Conservation (phyloP, 2,329 filamentous ascomycete species). For the Sordariomycetes sp. region DNA sequence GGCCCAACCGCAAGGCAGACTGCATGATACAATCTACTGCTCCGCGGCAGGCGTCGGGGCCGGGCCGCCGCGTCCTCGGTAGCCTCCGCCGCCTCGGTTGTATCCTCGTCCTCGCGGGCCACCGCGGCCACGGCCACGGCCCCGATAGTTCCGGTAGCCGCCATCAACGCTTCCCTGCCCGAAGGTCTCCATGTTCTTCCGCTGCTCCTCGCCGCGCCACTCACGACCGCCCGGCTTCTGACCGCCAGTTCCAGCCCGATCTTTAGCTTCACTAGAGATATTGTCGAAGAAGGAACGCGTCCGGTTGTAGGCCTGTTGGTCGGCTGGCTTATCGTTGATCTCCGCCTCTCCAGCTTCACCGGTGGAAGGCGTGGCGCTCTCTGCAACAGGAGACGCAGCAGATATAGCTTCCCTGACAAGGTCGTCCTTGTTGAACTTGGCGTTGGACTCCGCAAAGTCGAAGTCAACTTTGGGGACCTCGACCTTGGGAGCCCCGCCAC, state of each 20-base stretch:
- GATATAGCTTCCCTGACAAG: conserved; percentile 74
- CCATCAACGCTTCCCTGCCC: conserved; percentile 91
- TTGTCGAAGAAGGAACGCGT: conserved; percentile 93
- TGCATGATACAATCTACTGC: neutral
- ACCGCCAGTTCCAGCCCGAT: conserved; percentile 63
- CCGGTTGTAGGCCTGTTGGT: conserved; percentile 67
- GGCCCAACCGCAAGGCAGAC: neutral
- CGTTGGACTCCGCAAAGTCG: conserved; percentile 61
- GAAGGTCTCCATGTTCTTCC: conserved; percentile 95
- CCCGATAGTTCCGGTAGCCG: conserved; percentile 65
- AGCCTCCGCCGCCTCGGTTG: conserved; percentile 12
- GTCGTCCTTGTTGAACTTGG: conserved; percentile 36
- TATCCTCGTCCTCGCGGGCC: conserved; percentile 34
- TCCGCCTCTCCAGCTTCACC: conserved; percentile 27
- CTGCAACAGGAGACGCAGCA: conserved; percentile 37
- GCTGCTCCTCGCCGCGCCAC: conserved; percentile 86
- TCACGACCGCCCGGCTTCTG: conserved; percentile 69
- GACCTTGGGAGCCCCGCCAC: conserved; percentile 49
- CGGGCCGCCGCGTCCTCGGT: neutral
- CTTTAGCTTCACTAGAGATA: conserved; percentile 87
- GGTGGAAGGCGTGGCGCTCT: conserved; percentile 30
- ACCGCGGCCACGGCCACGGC: conserved; percentile 66
- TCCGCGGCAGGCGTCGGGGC: neutral
- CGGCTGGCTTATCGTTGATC: conserved; percentile 31
- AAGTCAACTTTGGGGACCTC: conserved; percentile 88